Conservation (phyloP, 805 yeast genomes). For the Cyberlindnera americana region DNA sequence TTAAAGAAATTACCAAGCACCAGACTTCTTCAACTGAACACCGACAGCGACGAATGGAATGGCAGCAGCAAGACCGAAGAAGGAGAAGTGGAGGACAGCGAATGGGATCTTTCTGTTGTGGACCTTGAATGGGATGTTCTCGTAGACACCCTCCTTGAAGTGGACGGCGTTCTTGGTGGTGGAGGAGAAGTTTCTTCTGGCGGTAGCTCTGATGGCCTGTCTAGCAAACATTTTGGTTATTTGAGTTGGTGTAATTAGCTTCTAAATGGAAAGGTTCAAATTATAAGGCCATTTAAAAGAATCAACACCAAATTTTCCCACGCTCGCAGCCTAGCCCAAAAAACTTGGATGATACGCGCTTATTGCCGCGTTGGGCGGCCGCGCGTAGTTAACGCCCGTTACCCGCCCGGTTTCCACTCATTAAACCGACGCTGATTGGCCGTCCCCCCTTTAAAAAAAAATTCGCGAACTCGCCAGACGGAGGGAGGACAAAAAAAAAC, state of each 20-base stretch:
- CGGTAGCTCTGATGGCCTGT: slow-evolving; percentile 34
- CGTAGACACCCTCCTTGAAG: slow-evolving; percentile 80
- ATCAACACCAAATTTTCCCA: slow-evolving; percentile 1
- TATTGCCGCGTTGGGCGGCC: neutral
- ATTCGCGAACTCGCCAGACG: no score
- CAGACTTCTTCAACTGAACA: slow-evolving; percentile 88
- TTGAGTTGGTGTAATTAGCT: neutral
- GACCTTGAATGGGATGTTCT: slow-evolving; percentile 91
- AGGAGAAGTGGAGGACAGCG: slow-evolving; percentile 76
- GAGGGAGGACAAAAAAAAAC: no score
- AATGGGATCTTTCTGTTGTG: slow-evolving; percentile 91
- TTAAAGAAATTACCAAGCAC: slow-evolving; percentile 38
- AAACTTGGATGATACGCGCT: slow-evolving; percentile 2
- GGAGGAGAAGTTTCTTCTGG: slow-evolving; percentile 44
- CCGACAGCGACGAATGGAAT: slow-evolving; percentile 76
- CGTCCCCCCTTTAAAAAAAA: no score
- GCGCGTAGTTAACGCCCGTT: slow-evolving; percentile 4
- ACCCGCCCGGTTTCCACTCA: slow-evolving; percentile 6
- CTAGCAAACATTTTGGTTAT: slow-evolving; percentile 17
- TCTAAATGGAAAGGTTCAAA: no score
- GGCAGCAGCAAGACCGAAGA: slow-evolving; percentile 65
- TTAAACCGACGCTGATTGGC: slow-evolving; percentile 21
- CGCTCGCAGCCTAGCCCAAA: no score
- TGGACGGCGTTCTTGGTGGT: slow-evolving; percentile 41
- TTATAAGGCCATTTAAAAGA: no score